These are phyloP conservation scores for Eucalyptus polyanthemos DNA, from an alignment of 345 rosid genomes.

Conservation along the genomic window DNA sequence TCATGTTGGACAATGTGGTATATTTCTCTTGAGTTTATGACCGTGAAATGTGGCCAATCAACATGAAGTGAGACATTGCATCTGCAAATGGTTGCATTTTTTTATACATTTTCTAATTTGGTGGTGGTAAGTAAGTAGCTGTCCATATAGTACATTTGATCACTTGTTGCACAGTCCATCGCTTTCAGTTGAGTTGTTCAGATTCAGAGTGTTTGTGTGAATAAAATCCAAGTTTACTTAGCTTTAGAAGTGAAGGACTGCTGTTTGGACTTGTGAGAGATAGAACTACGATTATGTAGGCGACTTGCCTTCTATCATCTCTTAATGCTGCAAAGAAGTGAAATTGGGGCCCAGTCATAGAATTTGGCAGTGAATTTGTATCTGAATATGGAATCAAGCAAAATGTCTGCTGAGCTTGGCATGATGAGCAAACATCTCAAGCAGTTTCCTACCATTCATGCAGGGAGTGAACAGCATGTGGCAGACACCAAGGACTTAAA, in stretches of 20 bases:
- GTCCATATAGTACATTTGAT: neutral
- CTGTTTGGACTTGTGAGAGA: neutral
- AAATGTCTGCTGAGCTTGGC: neutral
- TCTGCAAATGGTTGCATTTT: neutral
- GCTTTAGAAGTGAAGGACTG: neutral
- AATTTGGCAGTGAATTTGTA: neutral
- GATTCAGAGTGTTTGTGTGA: neutral
- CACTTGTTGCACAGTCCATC: neutral
- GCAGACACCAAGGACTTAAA: slow-evolving; percentile 57
- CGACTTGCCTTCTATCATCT: neutral
- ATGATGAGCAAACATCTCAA: neutral
- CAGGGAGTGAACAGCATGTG: slow-evolving; percentile 38
- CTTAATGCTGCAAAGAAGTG: neutral
- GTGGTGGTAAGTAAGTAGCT: neutral
- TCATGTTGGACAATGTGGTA: neutral
- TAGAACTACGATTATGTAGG: neutral
- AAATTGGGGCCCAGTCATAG: neutral
- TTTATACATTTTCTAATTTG: neutral
- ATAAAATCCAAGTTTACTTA: neutral
- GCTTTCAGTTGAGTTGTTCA: neutral
- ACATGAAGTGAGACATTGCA: neutral
- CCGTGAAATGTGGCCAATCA: neutral
- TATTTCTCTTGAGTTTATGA: neutral
- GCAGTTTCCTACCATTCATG: neutral
- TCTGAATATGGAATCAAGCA: neutral